Percentiles rank a stretch among this genome's conserved stretches.
Evolutionary conservation across 179 eudicot species (phyloP).

Genomic region (Vitellaria paradoxa): DNA sequence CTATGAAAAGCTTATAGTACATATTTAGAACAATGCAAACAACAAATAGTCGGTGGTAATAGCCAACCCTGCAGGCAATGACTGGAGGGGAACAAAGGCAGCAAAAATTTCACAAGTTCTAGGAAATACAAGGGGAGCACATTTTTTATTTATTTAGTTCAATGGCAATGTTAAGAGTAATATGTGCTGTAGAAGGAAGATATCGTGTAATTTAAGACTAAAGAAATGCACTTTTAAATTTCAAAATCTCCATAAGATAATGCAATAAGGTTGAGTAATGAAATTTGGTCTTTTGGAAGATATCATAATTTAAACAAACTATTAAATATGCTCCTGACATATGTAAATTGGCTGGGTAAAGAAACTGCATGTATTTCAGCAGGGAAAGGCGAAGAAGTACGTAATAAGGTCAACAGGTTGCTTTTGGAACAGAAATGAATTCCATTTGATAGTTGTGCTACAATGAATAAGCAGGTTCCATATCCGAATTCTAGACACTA

Average conservation of each 20-base stretch:
- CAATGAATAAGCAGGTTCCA: not conserved
- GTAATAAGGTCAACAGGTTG: not conserved
- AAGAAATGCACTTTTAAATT: not conserved
- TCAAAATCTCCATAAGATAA: not conserved
- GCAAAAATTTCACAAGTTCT: too few relatives aligned
- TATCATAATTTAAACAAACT: not conserved
- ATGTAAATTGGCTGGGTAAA: not conserved
- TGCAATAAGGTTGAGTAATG: not conserved
- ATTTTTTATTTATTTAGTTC: too few relatives aligned
- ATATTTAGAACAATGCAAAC: too few relatives aligned
- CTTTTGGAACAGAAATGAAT: not conserved
- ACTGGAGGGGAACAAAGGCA: too few relatives aligned
- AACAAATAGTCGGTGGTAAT: too few relatives aligned
- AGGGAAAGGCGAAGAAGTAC: too few relatives aligned
- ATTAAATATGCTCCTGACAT: not conserved
- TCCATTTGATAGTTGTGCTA: conserved; percentile 1
- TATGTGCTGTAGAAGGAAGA: not conserved
- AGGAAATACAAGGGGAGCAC: too few relatives aligned
- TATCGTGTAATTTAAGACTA: not conserved
- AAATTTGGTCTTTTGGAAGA: not conserved
- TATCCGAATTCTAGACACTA: not conserved
- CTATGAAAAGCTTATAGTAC: too few relatives aligned
- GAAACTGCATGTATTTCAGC: not conserved
- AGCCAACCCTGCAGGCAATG: too few relatives aligned
- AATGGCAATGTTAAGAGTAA: too few relatives aligned